phyloP scores from a whole-genome alignment of 2,329 filamentous ascomycete species.

The Sporothrix sp. region DNA sequence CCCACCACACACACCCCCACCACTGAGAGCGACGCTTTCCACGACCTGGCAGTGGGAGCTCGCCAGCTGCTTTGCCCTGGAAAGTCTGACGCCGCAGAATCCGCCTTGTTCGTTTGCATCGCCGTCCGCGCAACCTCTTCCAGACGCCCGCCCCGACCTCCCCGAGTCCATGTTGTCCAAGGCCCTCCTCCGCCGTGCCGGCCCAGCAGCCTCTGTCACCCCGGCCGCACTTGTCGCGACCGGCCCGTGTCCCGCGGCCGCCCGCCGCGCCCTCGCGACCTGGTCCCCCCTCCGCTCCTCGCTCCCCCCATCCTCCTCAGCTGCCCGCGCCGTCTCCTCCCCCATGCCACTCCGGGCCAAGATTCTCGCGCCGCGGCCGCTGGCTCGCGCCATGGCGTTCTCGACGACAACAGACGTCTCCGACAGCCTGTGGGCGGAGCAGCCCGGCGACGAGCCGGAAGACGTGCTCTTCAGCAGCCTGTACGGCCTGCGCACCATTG shows the following conservation, averaged over 20 bases:
- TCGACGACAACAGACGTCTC: constrained; percentile 1
- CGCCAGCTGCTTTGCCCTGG: not conserved
- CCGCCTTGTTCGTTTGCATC: not conserved
- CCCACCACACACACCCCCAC: not conserved
- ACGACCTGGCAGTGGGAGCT: not conserved
- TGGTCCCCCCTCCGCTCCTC: constrained; percentile 24
- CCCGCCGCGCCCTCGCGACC: constrained; percentile 2
- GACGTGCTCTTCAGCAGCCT: constrained; percentile 88
- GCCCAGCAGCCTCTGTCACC: constrained; percentile 37
- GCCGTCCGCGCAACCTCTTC: not conserved
- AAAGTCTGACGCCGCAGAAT: not conserved
- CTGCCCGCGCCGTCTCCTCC: not conserved
- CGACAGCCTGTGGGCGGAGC: constrained; percentile 38
- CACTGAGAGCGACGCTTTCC: not conserved
- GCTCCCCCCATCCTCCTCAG: constrained; percentile 5
- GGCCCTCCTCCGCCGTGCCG: constrained; percentile 44
- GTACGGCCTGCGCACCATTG: constrained; percentile 83
- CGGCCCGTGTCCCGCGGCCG: not conserved
- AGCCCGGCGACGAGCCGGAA: constrained; percentile 62
- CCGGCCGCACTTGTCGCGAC: constrained; percentile 18
- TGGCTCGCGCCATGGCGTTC: constrained; percentile 34
- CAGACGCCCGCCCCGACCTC: not conserved
- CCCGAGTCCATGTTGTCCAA: constrained; percentile 44
- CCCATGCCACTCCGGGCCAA: constrained; percentile 75
- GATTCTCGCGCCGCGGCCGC: constrained; percentile 47